These are phyloP conservation scores for Phytophthora cryptogea DNA, from an alignment of 352 stramenopile genomes.

Conservation along the genomic window DNA sequence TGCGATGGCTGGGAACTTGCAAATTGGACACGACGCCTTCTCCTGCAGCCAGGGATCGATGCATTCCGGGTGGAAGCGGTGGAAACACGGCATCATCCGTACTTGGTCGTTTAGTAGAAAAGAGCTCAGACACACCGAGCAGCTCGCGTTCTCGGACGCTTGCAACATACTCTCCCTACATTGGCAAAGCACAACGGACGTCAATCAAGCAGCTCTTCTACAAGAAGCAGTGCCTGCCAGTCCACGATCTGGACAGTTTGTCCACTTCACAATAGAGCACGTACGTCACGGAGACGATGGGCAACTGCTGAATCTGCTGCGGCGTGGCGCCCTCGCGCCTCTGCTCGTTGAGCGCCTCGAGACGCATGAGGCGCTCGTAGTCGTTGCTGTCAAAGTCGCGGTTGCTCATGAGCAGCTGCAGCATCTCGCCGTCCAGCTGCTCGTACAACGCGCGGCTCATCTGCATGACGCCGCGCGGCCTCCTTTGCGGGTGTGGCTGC, in stretches of 20 bases:
- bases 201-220: slow-evolving; percentile 12
- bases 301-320: slow-evolving; percentile 64
- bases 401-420: slow-evolving; percentile 67
- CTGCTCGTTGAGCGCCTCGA: slow-evolving; percentile 62
- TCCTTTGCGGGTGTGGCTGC: slow-evolving; percentile 7
- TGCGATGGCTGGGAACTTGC: slow-evolving; percentile 73
- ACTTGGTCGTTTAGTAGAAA: slow-evolving; percentile 48
- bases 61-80: slow-evolving; percentile 74
- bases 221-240: background rate
- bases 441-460: slow-evolving; percentile 73
- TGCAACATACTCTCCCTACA: slow-evolving; percentile 67
- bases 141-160: slow-evolving; percentile 52
- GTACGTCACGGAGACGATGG: slow-evolving; percentile 65
- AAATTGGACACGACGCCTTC: slow-evolving; percentile 77
- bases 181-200: background rate
- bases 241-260: background rate
- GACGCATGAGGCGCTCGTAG: slow-evolving; percentile 70
- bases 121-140: slow-evolving; percentile 68
- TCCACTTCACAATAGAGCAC: slow-evolving; percentile 25
- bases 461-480: slow-evolving; percentile 45
- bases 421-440: slow-evolving; percentile 61
- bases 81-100: slow-evolving; percentile 80
- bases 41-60: slow-evolving; percentile 80
- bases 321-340: slow-evolving; percentile 56
- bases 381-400: slow-evolving; percentile 77